Evolutionary conservation across 148 eudicot species (phyloP).

Genomic region (Arctostaphylos glauca): DNA sequence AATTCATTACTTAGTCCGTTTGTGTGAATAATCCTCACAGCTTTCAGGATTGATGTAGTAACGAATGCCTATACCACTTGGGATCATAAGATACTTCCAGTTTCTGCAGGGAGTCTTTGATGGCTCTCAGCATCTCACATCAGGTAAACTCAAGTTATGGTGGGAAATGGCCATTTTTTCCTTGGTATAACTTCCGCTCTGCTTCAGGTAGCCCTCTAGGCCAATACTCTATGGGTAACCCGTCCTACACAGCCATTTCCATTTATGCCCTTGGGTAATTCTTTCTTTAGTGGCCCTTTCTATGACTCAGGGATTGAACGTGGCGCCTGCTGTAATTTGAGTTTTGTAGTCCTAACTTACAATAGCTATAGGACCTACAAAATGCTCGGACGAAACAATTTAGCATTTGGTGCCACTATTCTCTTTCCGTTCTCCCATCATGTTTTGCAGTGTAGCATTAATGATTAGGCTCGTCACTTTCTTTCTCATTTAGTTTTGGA

Average conservation of each 20-base stretch:
- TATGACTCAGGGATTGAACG: background rate
- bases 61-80: background rate
- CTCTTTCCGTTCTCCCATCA: background rate
- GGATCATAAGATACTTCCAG: background rate
- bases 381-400: background rate
- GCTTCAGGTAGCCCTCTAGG: background rate
- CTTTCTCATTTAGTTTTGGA: background rate
- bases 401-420: conserved; percentile 6
- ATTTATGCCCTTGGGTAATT: background rate
- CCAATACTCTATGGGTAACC: background rate
- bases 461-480: background rate
- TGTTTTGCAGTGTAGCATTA: background rate
- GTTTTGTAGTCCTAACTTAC: background rate
- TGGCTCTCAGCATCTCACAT: too few relatives aligned
- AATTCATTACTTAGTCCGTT: background rate
- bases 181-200: background rate
- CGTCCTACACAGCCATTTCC: background rate
- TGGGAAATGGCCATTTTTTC: background rate
- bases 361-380: background rate
- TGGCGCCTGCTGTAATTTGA: background rate
- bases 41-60: background rate
- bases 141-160: too few relatives aligned
- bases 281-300: background rate
- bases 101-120: too few relatives aligned
- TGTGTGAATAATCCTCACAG: background rate